Evolutionary conservation across 352 stramenopile genomes (phyloP).

Genomic region (Pythium phragmitis): DNA sequence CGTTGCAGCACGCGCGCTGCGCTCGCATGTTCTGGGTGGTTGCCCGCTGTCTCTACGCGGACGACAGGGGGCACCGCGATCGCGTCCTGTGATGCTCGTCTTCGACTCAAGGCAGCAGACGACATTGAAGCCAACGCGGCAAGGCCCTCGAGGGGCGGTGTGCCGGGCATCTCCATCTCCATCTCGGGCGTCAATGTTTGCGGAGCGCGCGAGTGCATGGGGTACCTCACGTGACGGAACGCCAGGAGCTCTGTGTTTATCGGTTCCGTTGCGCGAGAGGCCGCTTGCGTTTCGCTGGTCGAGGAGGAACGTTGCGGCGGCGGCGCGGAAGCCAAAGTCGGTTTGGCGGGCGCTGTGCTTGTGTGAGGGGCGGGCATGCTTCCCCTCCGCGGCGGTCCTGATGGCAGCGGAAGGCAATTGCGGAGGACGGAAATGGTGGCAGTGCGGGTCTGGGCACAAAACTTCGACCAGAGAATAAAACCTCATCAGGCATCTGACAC

Average conservation of each 20-base stretch:
- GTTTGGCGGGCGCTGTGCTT: not conserved
- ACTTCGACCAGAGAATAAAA: constrained; percentile 8
- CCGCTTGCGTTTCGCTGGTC: not conserved
- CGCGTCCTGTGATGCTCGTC: not conserved
- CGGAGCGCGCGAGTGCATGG: constrained; percentile 1
- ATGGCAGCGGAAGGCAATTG: not conserved
- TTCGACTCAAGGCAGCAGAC: not conserved
- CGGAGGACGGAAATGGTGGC: not conserved
- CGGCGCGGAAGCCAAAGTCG: not conserved
- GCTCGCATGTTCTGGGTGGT: constrained; percentile 34
- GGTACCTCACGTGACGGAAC: constrained; percentile 27
- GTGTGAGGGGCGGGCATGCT: not conserved
- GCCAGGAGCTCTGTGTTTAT: not conserved
- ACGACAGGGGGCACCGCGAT: constrained; percentile 10
- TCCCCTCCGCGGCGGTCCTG: not conserved
- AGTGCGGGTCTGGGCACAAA: not conserved
- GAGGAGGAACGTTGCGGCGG: not conserved
- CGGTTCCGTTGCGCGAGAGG: not conserved
- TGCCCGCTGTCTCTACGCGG: constrained; percentile 29
- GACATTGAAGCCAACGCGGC: not conserved
- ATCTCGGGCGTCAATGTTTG: constrained; percentile 12
- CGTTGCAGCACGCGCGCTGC: constrained; percentile 42
- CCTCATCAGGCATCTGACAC: not conserved
- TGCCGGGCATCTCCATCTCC: constrained; percentile 51
- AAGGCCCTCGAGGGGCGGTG: constrained; percentile 41